Evolutionary conservation across 768 basidiomycete genomes (phyloP), one percentile per base, ranked within the genome.

Genomic region (Dioszegia crocea): DNA sequence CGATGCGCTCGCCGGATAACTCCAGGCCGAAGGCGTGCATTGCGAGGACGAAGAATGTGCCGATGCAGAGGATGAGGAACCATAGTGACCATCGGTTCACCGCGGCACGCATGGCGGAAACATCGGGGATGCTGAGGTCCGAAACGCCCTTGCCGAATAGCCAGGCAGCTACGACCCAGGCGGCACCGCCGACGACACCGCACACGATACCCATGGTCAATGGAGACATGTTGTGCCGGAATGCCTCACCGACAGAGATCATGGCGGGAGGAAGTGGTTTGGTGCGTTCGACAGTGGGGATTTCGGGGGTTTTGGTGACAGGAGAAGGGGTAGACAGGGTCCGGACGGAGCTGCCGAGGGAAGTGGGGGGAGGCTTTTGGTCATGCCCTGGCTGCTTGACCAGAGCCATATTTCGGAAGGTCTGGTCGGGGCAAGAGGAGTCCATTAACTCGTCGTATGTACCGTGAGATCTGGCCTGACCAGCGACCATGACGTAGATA

Each of bases 61-160:
- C 64, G 26, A 75, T 40, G 24, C 74, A 65, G 24, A 74, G 59
- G n/a, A 73, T 50, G 31, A 75, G 61, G 66, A 75, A 75, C 65
- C 66, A 73, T 17, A 73, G 46, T 2, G 70, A 66, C 65, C 68
- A 75, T 16, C 60, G 55, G n/a, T 70, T 58, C 4, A 60, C 60
- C 4, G 50, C 51, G 1, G 43, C 36, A 9, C 65, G 38, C 59
- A 71, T 55, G 24, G 49, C 21, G 6, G 27, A 19, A 17, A 60
- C 8, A 40, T 68, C 60, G 14, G 62, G 53, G 16, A 62, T 68
- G 24, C 46, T 55, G 33, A 73, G 39, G 3, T 62, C 58, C 24
- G 61, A 45, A 24, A 75, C 60, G 5, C 60, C 72, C 24, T 65
- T 57, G n/a, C 76, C 76, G 19, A 65, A 59, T 30, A 77, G 49